These are phyloP conservation scores for Citrus sp. DNA, from an alignment of 345 rosid species.

Conservation along the genomic window DNA sequence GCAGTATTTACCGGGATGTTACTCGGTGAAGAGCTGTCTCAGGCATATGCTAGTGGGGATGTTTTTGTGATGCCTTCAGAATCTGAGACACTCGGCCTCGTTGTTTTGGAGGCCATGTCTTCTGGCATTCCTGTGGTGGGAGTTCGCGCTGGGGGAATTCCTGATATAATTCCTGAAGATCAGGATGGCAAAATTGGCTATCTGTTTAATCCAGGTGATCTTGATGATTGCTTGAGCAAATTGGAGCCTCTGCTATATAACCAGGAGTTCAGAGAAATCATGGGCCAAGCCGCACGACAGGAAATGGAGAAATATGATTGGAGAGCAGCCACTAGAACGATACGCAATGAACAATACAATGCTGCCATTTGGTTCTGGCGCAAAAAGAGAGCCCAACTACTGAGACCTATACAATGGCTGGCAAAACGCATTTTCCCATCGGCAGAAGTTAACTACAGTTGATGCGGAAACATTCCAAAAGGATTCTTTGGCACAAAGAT, in stretches of 20 bases:
- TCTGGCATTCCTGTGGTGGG: constrained; percentile 93
- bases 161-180: constrained; percentile 88
- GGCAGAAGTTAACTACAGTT: constrained; percentile 41
- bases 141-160: constrained; percentile 92
- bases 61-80: constrained; percentile 96
- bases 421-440: constrained; percentile 60
- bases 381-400: constrained; percentile 67
- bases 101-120: constrained; percentile 96
- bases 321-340: constrained; percentile 86
- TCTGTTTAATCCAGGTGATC: constrained; percentile 71
- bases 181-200: constrained; percentile 88
- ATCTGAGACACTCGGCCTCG: constrained; percentile 94
- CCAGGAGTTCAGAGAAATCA: constrained; percentile 56
- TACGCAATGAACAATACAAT: constrained; percentile 86
- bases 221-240: constrained; percentile 82
- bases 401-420: constrained; percentile 78
- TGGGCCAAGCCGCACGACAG: constrained; percentile 82
- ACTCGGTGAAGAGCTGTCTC: constrained; percentile 88
- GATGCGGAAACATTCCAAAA: neutral
- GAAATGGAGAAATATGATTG: constrained; percentile 93
- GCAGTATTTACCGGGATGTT: constrained; percentile 92
- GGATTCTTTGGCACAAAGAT: neutral
- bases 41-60: constrained; percentile 97
- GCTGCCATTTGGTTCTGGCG: constrained; percentile 99
- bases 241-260: constrained; percentile 47